Conservation (phyloP, 2,329 filamentous ascomycete genomes). For the Pestalotiopsis sp. region DNA sequence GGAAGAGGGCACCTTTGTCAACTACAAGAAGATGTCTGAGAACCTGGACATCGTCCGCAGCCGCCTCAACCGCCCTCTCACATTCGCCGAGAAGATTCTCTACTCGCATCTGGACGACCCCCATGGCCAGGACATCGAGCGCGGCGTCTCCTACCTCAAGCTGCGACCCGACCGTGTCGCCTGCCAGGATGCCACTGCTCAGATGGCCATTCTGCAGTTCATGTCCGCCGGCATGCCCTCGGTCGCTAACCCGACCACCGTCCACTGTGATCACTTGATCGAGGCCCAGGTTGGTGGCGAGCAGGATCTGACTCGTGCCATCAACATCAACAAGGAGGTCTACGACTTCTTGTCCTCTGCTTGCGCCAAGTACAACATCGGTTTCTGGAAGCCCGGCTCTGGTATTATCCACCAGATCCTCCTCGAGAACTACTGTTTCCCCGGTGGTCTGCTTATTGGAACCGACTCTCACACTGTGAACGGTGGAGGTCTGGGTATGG, state of each 20-base stretch:
- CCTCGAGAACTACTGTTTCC: conserved; percentile 99
- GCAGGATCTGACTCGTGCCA: conserved; percentile 90
- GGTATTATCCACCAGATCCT: conserved; percentile 99
- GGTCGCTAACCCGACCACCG: conserved; percentile 91
- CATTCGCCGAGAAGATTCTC: conserved; percentile 96
- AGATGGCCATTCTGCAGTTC: conserved; percentile 99
- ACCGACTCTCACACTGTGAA: conserved; percentile 99
- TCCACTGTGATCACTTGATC: conserved; percentile 99
- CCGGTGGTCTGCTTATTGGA: conserved; percentile 95
- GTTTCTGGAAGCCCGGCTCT: conserved; percentile 98
- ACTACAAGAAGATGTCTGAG: conserved; percentile 99
- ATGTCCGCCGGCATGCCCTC: conserved; percentile 98
- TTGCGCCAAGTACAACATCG: conserved; percentile 99
- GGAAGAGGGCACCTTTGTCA: conserved; percentile 96
- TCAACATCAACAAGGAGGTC: conserved; percentile 97
- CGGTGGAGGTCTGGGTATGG: conserved; percentile 93
- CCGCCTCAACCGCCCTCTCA: conserved; percentile 90
- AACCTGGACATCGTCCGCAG: conserved; percentile 89
- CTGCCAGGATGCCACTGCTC: conserved; percentile 98
- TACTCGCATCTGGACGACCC: conserved; percentile 99
- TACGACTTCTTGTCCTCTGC: conserved; percentile 95
- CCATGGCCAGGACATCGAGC: conserved; percentile 93
- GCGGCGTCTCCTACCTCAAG: conserved; percentile 93
- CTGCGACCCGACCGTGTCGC: conserved; percentile 96
- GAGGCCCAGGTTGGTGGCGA: conserved; percentile 92